Base-by-base conservation (phyloP, 306 rosid genomes). In the Fagus crenata region DNA sequence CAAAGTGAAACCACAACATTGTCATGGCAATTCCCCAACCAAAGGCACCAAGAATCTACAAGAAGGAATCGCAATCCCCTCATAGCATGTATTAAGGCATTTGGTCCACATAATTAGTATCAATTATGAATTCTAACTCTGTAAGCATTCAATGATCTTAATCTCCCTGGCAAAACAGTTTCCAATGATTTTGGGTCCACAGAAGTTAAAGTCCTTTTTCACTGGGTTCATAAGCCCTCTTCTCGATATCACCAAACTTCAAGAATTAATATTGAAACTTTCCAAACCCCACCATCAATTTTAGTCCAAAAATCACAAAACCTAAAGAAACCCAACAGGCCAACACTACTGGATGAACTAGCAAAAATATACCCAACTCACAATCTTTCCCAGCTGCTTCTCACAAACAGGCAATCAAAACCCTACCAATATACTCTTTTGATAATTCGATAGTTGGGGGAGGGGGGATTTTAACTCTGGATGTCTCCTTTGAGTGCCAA, bases 351-450 rank as follows among this genome's bases (percentile, higher is more conserved):
- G 51, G 51, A 46, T 46, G 14, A 46, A 46, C 51, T 46, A 2
- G 11, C 13, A 46, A 46, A 46, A 9, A 46, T 46, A 46, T 46
- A 9, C 14, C 51, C 51, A 46, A 37, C 11, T 40, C 54, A 53
- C 3, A 53, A 43, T 42, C 56, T 14, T 37, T 11, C 39, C 6
- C 40, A 67, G 28, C 18, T 22, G 22, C 37, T 6, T 43, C 60
- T 67, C 33, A 41, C 32, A 53, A n/a, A 72, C 14, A 76, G 75
- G 33, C 60, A 17, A 70, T 37, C 77, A 61, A 59, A 74, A 60
- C 54, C 77, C 41, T 74, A 75, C 59, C 49, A 46, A 46, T 71
- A 54, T 9, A 55, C 54, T 22, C 28, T 22, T 22, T 22, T 22
- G 28, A 22, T 22, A 22, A 22, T 22, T 22, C 28, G 0, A 22